A percentile compares a stretch with the other conserved stretches of the same genome.
phyloP scores from a whole-genome alignment of 495 filamentous ascomycete genomes.

The Lophiostoma macrostomum region DNA sequence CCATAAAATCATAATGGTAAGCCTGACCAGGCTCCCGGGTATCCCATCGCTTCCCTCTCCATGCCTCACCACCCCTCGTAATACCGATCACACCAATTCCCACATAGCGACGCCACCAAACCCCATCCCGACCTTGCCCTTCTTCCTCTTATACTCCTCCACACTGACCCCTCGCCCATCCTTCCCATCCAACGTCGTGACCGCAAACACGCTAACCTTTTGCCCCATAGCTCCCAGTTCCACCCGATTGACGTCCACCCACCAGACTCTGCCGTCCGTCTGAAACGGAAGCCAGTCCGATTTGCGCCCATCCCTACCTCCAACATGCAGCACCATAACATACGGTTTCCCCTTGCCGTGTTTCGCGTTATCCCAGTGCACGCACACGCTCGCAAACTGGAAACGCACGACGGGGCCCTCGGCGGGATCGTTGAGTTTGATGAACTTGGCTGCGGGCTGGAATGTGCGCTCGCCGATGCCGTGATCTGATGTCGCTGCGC shows the following conservation, averaged over 20 bases:
- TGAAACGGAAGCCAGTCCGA: conserved; percentile 66
- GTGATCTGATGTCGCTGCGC: conserved; percentile 53
- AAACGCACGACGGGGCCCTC: conserved; percentile 60
- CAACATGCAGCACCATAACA: conserved; percentile 62
- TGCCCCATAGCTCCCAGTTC: conserved; percentile 69
- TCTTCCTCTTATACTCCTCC: conserved; percentile 60
- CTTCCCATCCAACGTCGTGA: conserved; percentile 60
- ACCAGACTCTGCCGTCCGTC: conserved; percentile 68
- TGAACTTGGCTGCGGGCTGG: conserved; percentile 54
- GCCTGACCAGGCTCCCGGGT: background rate
- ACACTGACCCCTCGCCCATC: conserved; percentile 67
- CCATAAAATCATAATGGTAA: background rate
- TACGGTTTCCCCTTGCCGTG: conserved; percentile 62
- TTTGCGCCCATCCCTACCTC: conserved; percentile 62
- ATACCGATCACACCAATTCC: conserved; percentile 59
- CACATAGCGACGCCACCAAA: conserved; percentile 64
- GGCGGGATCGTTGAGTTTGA: conserved; percentile 52
- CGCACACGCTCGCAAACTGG: conserved; percentile 69
- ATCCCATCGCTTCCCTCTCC: conserved; percentile 7
- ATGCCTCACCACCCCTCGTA: conserved; percentile 2
- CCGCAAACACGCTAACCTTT: conserved; percentile 57
- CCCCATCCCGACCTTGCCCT: conserved; percentile 58
- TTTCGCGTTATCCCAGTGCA: conserved; percentile 69
- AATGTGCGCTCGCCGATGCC: conserved; percentile 62
- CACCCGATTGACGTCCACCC: conserved; percentile 63